Base-by-base conservation (phyloP, 2,329 filamentous ascomycete species). In the Colletotrichum siamense region DNA sequence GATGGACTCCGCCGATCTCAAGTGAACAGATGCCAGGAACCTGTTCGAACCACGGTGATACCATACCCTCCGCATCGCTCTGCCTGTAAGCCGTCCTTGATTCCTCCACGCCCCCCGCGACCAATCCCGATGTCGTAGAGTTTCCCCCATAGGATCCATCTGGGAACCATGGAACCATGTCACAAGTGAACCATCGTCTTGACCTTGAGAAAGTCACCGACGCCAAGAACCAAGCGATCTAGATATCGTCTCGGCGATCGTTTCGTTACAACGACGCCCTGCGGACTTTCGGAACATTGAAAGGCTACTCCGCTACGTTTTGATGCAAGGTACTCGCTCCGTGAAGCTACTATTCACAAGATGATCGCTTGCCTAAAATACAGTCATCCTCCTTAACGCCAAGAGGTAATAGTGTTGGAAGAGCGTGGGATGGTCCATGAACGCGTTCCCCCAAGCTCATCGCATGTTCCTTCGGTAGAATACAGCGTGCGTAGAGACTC, bases 201-300 rank as follows among this genome's bases (percentile, higher is more conserved):
- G 32, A 39, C 32, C 34, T 34, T 22, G 28, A 18, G 44, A 59
- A 66, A 62, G 22, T 62, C 39, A 44, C 52, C 55, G 57, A 49
- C n/a, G 49, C 44, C 73, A 68, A 73, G 32, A 34, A 22, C 32
- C 39, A 69, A 59, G 57, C 36, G 57, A 73, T 64, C 70, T 76
- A 34, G 69, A 52, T 52, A 32, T 44, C 57, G 57, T 64, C 63
- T 76, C 39, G 52, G 36, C 69, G 32, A 73, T 69, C 32, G 44
- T 73, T 73, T 76, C 73, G 70, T 26, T 70, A 70, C 26, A 18
- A 61, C 57, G 28, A 70, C 57, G 57, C 68, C 57, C 57, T 49
- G 57, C 36, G 36, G 59, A 70, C 59, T 63, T 52, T 69, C 24
- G 16, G 16, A 49, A 9, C 28, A 32, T 34, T 8, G 30, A 44